These are phyloP conservation scores for Citrus unshiu DNA, from an alignment of 345 rosid species.

Conservation along the genomic window DNA sequence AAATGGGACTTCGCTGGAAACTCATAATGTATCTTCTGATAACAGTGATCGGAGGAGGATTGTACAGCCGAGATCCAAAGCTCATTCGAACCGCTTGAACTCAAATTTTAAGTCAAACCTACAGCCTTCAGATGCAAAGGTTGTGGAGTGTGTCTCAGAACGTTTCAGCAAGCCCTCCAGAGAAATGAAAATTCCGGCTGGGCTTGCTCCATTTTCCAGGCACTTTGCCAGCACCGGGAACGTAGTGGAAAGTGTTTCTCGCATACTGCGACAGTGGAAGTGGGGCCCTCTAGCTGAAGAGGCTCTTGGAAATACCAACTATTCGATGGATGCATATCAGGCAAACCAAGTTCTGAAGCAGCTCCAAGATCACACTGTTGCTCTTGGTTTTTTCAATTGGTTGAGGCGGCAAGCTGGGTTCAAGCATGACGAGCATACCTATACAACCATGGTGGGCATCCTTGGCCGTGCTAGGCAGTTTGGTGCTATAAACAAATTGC, in stretches of 20 bases:
- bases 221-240: slow-evolving; percentile 33
- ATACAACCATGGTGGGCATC: slow-evolving; percentile 92
- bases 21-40: slow-evolving; percentile 20
- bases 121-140: slow-evolving; percentile 36
- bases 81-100: slow-evolving; percentile 31
- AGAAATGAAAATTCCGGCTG: slow-evolving; percentile 39
- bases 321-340: slow-evolving; percentile 65
- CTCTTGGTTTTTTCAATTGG: slow-evolving; percentile 86
- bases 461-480: slow-evolving; percentile 89
- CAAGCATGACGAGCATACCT: slow-evolving; percentile 90
- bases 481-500: slow-evolving; percentile 58
- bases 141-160: slow-evolving; percentile 23
- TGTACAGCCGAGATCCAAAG: slow-evolving; percentile 34
- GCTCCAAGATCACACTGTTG: slow-evolving; percentile 70
- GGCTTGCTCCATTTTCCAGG: slow-evolving; percentile 35
- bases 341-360: slow-evolving; percentile 90
- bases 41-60: slow-evolving; percentile 43
- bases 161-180: slow-evolving; percentile 34
- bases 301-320: slow-evolving; percentile 53
- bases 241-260: slow-evolving; percentile 55
- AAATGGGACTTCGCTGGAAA: slow-evolving; percentile 27
- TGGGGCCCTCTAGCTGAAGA: slow-evolving; percentile 84
- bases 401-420: slow-evolving; percentile 60
- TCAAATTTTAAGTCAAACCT: slow-evolving; percentile 33
- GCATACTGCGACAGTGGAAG: slow-evolving; percentile 42